These are phyloP conservation scores for Xylariaceae sp. DNA, from an alignment of 2,329 filamentous ascomycete genomes.

Conservation along the genomic window DNA sequence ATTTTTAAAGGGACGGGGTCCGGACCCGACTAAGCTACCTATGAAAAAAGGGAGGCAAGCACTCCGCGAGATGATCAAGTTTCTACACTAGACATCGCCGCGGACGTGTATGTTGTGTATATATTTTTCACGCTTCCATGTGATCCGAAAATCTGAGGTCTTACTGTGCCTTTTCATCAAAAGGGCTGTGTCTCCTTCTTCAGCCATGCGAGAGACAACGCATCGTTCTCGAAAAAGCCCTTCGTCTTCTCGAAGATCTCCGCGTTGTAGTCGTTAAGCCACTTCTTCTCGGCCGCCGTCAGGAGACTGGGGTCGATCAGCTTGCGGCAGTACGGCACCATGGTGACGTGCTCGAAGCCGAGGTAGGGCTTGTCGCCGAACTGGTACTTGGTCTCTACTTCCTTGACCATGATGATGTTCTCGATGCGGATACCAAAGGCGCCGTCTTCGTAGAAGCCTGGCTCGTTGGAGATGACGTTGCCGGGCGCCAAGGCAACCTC, in stretches of 20 bases:
- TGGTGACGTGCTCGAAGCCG: slow-evolving; percentile 93
- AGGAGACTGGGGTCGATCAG: slow-evolving; percentile 73
- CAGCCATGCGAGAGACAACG: slow-evolving; percentile 71
- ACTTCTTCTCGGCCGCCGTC: slow-evolving; percentile 68
- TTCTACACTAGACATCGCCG: not conserved
- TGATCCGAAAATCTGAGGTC: not conserved
- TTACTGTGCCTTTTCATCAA: slow-evolving; percentile 22
- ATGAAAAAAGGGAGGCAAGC: not conserved
- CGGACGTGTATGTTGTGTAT: slow-evolving; percentile 5
- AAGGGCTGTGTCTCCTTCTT: slow-evolving; percentile 75
- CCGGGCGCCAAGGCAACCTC: slow-evolving; percentile 87
- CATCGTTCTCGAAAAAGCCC: slow-evolving; percentile 67
- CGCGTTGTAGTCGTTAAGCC: slow-evolving; percentile 80
- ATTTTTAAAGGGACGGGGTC: slow-evolving; percentile 30
- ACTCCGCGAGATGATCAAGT: not conserved
- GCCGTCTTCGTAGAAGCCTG: slow-evolving; percentile 95
- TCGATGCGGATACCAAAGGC: slow-evolving; percentile 94
- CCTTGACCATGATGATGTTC: slow-evolving; percentile 86
- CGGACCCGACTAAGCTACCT: not conserved
- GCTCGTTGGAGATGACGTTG: slow-evolving; percentile 93
- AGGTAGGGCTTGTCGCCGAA: slow-evolving; percentile 94
- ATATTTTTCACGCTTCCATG: not conserved
- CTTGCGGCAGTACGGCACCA: slow-evolving; percentile 91
- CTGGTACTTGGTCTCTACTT: slow-evolving; percentile 77
- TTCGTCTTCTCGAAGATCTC: slow-evolving; percentile 80